A percentile compares a stretch with the other conserved stretches of the same genome.
These are phyloP conservation scores for Trifolium subterraneum DNA, from an alignment of 306 rosid genomes.

Conservation along the genomic window DNA sequence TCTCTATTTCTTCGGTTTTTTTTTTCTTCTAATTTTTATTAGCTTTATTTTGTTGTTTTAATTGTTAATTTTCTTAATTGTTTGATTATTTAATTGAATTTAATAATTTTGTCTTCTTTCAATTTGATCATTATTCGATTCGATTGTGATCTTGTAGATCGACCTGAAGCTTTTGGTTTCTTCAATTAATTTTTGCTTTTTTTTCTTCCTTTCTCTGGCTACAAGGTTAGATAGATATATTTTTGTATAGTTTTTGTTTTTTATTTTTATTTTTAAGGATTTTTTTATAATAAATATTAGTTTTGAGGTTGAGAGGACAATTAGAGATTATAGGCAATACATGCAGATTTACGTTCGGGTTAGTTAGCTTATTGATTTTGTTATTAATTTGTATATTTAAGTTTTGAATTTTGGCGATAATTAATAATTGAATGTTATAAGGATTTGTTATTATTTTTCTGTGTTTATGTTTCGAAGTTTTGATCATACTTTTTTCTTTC, in stretches of 20 bases:
- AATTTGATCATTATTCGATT: slow-evolving; percentile 48
- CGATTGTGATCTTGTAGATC: slow-evolving; percentile 66
- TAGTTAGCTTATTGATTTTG: slow-evolving; percentile 23
- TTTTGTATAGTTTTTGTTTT: background rate
- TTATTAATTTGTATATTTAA: background rate
- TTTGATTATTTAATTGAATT: background rate
- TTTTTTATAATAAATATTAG: slow-evolving; percentile 10
- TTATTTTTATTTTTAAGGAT: background rate
- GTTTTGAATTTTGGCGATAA: background rate
- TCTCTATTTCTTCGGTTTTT: background rate
- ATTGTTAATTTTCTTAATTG: background rate
- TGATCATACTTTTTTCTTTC: background rate
- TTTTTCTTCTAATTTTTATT: background rate
- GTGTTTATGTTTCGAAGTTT: background rate
- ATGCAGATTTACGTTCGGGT: background rate
- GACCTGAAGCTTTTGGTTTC: slow-evolving; percentile 50
- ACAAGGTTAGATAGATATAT: slow-evolving; percentile 53
- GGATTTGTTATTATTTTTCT: background rate
- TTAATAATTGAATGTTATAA: slow-evolving; percentile 4
- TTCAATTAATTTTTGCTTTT: background rate
- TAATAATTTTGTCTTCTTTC: background rate
- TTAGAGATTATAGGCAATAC: background rate
- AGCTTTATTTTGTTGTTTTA: background rate
- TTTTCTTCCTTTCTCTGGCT: slow-evolving; percentile 1
- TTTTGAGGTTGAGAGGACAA: slow-evolving; percentile 3